These are phyloP conservation scores for Verticillium tricorpus DNA, from an alignment of 2,329 filamentous ascomycete species.

Conservation along the genomic window DNA sequence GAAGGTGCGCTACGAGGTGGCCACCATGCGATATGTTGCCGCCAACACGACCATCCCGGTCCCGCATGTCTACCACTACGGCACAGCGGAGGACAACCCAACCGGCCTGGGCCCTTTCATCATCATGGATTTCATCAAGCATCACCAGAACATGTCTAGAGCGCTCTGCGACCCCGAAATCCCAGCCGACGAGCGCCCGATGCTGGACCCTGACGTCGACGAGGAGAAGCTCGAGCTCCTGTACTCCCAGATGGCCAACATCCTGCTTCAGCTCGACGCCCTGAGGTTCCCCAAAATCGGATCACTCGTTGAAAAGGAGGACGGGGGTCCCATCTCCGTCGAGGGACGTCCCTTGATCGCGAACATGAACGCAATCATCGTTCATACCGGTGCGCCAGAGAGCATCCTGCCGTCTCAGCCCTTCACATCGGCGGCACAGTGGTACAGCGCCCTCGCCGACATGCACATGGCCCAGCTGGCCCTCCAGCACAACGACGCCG, in stretches of 20 bases:
- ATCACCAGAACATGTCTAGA: slow-evolving; percentile 1
- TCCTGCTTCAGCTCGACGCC: slow-evolving; percentile 31
- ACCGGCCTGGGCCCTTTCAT: slow-evolving; percentile 20
- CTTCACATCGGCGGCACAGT: slow-evolving; percentile 25
- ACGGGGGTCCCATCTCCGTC: slow-evolving; percentile 19
- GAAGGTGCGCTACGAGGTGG: slow-evolving; percentile 11
- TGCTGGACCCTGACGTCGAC: slow-evolving; percentile 14
- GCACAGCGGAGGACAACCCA: slow-evolving; percentile 7
- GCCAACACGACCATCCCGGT: slow-evolving; percentile 6
- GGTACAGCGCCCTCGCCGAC: slow-evolving; percentile 30
- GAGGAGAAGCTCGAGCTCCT: slow-evolving; percentile 21
- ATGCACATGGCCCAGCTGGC: slow-evolving; percentile 28
- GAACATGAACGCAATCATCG: slow-evolving; percentile 33
- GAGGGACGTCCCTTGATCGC: slow-evolving; percentile 30
- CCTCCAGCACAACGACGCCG: slow-evolving; percentile 31
- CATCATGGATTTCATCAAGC: slow-evolving; percentile 20
- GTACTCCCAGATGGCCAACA: slow-evolving; percentile 31
- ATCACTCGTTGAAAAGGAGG: slow-evolving; percentile 22
- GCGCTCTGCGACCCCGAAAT: not conserved
- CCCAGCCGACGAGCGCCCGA: not conserved
- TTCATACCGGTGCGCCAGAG: not conserved
- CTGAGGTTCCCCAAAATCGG: slow-evolving; percentile 33
- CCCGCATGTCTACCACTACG: slow-evolving; percentile 7
- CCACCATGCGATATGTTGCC: slow-evolving; percentile 7
- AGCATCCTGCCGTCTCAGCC: slow-evolving; percentile 16